Conservation (phyloP, 768 basidiomycete genomes). For the Erythrobasidium yunnanense region DNA sequence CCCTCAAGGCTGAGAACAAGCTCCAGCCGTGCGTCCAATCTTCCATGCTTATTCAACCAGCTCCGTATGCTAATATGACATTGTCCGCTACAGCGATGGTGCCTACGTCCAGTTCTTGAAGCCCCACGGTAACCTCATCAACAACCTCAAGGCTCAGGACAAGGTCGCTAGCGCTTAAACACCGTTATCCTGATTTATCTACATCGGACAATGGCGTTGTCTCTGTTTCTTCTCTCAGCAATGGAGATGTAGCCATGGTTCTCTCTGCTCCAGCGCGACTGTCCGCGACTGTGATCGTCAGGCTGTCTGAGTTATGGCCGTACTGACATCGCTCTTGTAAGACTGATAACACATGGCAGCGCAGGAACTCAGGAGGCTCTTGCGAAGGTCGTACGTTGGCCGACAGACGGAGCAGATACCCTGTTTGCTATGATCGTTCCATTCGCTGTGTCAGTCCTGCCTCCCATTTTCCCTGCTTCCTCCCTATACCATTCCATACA, state of each 20-base stretch:
- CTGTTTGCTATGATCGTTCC: no score
- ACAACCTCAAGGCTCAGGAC: constrained; percentile 27
- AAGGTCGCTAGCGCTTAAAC: constrained; percentile 24
- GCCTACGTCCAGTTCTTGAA: constrained; percentile 28
- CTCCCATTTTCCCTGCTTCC: not conserved
- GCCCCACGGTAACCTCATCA: constrained; percentile 23
- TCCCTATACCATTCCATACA: not conserved
- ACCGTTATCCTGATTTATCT: not conserved
- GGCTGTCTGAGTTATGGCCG: no score
- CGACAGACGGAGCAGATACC: no score
- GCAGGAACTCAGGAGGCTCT: no score
- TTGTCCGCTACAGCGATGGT: constrained; percentile 6
- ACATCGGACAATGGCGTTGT: not conserved
- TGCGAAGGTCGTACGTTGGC: no score
- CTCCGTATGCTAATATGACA: not conserved
- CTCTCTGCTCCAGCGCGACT: no score
- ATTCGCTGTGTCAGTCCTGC: no score
- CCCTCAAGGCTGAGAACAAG: constrained; percentile 39
- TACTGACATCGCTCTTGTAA: no score
- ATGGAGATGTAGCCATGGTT: no score
- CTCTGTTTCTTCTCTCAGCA: not conserved
- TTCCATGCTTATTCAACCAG: not conserved
- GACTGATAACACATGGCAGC: no score
- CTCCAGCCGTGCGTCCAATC: constrained; percentile 16
- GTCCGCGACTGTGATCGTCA: no score